These are phyloP conservation scores for Lachnellula cervina DNA, from an alignment of 2,329 filamentous ascomycete genomes.

Conservation along the genomic window DNA sequence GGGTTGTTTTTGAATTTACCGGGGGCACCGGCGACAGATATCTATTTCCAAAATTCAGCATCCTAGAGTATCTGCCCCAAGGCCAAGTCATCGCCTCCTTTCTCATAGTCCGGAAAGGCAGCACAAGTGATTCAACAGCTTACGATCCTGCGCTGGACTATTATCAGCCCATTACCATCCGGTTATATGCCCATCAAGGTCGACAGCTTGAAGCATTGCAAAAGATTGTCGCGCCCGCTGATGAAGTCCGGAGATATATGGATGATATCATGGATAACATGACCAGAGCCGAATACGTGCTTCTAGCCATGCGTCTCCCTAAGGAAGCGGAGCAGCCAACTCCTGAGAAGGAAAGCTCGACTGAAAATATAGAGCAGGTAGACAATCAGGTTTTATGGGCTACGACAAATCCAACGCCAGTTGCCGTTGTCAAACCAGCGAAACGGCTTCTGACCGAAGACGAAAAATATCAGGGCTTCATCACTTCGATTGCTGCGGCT, in stretches of 20 bases:
- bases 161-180: constrained; percentile 69
- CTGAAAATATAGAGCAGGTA: constrained; percentile 7
- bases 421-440: constrained; percentile 12
- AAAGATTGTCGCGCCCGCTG: constrained; percentile 56
- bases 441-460: constrained; percentile 37
- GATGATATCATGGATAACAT: constrained; percentile 65
- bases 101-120: constrained; percentile 68
- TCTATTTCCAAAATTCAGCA: constrained; percentile 72
- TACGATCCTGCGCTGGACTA: constrained; percentile 63
- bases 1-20: constrained; percentile 65
- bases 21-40: constrained; percentile 68
- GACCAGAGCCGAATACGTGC: constrained; percentile 62
- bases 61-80: constrained; percentile 62
- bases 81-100: constrained; percentile 69
- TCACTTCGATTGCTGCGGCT: constrained; percentile 24
- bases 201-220: constrained; percentile 57
- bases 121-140: constrained; percentile 54
- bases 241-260: constrained; percentile 64
- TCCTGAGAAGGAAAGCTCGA: constrained; percentile 11
- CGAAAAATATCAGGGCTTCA: constrained; percentile 44
- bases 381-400: constrained; percentile 23
- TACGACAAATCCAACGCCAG: constrained; percentile 19
- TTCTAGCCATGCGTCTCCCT: constrained; percentile 63
- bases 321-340: constrained; percentile 29
- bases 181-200: constrained; percentile 49